Base-by-base conservation (phyloP, 345 rosid species). In the Salix purpurea region DNA sequence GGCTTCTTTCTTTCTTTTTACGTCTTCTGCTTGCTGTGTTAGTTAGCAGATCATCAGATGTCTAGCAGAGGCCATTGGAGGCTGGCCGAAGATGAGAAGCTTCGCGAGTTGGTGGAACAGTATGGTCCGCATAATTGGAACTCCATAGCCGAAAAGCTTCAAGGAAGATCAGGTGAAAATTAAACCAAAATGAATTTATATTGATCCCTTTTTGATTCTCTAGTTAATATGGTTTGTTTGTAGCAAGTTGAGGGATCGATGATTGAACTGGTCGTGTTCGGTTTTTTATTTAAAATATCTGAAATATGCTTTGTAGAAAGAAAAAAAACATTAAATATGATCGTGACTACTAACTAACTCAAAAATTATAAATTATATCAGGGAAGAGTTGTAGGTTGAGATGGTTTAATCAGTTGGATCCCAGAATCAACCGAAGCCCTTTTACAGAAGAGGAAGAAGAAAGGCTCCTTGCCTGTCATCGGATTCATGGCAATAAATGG, bases 311-410 rank as follows among this genome's bases (percentile, higher is more conserved):
- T 40, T 10, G 12, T 40, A 40, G 44, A 40, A 40, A 39, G 2
- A 40, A 11, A 40, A 39, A 2, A 40, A 40, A 40, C 9, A 40
- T 40, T 40, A 9, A 40, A 40, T 44, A 44, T 13, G 75, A 72
- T 46, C 24, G 42, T 73, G 76, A 26, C 67, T 61, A 14, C 26
- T 30, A 69, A 40, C 79, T 58, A 69, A 42, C 74, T 37, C 1
- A 14, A 60, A 52, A 36, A 67, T 23, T 54, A 13, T 18, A 32
- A 24, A 36, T 42, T 13, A 12, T 23, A 8, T 21, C 83, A 94
- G 98, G 97, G 46, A 94, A 94, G 84, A 92, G 98, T 66, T 95
- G 97, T 78, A 89, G 99, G 88, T 88, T 95, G 77, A 91, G 99
- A 79, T 95, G 99, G 99, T 95, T 86, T 80, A 95, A 93, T 82